Percentiles rank a stretch among this genome's conserved stretches.
phyloP scores from a whole-genome alignment of 345 rosid species.

The Linum usitatissimum region DNA sequence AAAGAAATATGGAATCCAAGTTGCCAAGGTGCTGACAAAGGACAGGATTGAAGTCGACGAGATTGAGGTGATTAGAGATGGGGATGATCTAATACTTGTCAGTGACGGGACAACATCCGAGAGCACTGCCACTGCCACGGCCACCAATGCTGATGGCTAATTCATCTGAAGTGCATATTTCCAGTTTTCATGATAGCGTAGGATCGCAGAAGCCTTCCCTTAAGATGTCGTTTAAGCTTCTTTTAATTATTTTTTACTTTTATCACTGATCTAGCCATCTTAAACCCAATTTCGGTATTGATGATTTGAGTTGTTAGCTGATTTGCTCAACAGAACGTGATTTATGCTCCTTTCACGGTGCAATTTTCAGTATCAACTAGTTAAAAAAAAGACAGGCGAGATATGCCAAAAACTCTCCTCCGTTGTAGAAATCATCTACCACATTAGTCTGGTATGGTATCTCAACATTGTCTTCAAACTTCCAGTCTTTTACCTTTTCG shows the following conservation, averaged over 20 bases:
- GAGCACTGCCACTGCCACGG: neutral
- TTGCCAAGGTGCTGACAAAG: constrained; percentile 39
- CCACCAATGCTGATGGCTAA: neutral
- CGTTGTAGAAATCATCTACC: neutral
- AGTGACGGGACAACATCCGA: constrained; percentile 8
- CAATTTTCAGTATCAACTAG: too few species aligned
- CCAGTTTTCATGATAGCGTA: too few species aligned
- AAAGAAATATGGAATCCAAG: constrained; percentile 41
- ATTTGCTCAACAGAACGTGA: too few species aligned
- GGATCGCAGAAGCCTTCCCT: too few species aligned
- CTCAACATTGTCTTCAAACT: neutral
- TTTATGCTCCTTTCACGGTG: too few species aligned
- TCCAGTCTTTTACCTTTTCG: neutral
- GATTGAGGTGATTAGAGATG: constrained; percentile 65
- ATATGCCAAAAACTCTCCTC: neutral
- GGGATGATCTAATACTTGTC: constrained; percentile 59
- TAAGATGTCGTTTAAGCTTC: too few species aligned
- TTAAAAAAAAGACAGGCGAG: neutral
- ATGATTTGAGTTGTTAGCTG: too few species aligned
- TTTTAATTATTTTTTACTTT: too few species aligned
- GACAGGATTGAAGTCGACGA: constrained; percentile 61
- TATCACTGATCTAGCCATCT: too few species aligned
- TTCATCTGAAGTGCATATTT: neutral
- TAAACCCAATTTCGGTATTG: too few species aligned
- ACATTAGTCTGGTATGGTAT: neutral